Percentiles rank a stretch among this genome's conserved stretches.
phyloP scores from a whole-genome alignment of 805 yeast species.

The Candida koratica region DNA sequence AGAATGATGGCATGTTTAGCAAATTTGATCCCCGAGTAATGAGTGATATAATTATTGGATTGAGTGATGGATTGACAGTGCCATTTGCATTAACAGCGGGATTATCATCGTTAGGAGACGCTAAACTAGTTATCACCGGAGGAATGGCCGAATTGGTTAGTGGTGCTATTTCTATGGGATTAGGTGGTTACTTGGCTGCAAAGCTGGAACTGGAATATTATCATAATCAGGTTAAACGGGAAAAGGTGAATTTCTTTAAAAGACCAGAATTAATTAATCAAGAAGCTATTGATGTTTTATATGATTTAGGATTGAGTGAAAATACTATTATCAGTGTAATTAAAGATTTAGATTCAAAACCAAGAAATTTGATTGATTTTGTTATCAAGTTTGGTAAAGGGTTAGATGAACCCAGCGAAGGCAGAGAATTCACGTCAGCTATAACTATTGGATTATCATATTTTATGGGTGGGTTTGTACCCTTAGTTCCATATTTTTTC shows the following conservation, averaged over 20 bases:
- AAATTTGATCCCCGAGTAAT: slow-evolving; percentile 85
- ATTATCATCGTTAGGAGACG: slow-evolving; percentile 81
- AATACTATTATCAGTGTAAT: slow-evolving; percentile 71
- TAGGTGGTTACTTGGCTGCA: slow-evolving; percentile 96
- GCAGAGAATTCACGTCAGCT: slow-evolving; percentile 84
- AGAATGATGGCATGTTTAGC: slow-evolving; percentile 39
- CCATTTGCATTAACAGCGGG: slow-evolving; percentile 99
- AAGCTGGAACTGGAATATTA: slow-evolving; percentile 79
- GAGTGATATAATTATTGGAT: slow-evolving; percentile 89
- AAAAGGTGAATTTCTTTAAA: slow-evolving; percentile 62
- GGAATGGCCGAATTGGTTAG: slow-evolving; percentile 96
- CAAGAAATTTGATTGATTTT: slow-evolving; percentile 78
- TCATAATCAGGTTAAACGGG: slow-evolving; percentile 64
- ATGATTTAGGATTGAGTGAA: slow-evolving; percentile 69
- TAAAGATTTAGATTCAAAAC: slow-evolving; percentile 72
- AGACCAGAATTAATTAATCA: slow-evolving; percentile 64
- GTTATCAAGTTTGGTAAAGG: slow-evolving; percentile 86
- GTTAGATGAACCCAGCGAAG: slow-evolving; percentile 92
- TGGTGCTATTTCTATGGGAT: slow-evolving; percentile 97
- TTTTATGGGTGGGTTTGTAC: slow-evolving; percentile 89
- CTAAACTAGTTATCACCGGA: slow-evolving; percentile 91
- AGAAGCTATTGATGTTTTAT: slow-evolving; percentile 75
- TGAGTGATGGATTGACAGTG: slow-evolving; percentile 93
- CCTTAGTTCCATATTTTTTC: slow-evolving; percentile 88
- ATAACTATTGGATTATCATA: slow-evolving; percentile 85